A percentile compares a stretch with the other conserved stretches of the same genome.
Conservation (phyloP, 495 filamentous ascomycete genomes). For the Trichocladium antarcticum region DNA sequence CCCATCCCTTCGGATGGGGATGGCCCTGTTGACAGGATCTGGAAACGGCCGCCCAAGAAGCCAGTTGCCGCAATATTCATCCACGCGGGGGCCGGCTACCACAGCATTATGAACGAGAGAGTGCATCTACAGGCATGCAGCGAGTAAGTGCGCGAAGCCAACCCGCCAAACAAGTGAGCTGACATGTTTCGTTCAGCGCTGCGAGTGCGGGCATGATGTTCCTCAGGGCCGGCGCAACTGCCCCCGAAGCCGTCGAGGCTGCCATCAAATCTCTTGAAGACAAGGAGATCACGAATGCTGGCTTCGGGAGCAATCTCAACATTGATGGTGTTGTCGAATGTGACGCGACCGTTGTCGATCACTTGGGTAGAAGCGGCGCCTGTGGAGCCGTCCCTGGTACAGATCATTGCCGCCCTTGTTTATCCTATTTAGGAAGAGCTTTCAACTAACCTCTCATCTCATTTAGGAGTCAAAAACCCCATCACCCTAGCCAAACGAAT, state of each 20-base stretch:
- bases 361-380: conserved; percentile 80
- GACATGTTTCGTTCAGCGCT: conserved; percentile 45
- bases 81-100: conserved; percentile 93
- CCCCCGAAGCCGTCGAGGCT: conserved; percentile 84
- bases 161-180: background rate
- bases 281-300: conserved; percentile 89
- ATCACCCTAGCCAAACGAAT: conserved; percentile 76
- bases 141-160: conserved; percentile 49
- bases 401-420: conserved; percentile 16
- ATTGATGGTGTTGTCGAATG: conserved; percentile 86
- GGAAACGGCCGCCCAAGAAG: conserved; percentile 10
- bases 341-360: conserved; percentile 86
- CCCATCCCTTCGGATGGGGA: conserved; percentile 11
- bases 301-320: conserved; percentile 89
- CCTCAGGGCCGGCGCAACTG: conserved; percentile 62
- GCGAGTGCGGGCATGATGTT: conserved; percentile 67
- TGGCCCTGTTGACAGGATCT: conserved; percentile 17
- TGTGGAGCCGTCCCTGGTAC: conserved; percentile 81
- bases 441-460: background rate
- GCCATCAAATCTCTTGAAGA: conserved; percentile 83
- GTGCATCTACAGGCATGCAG: conserved; percentile 76
- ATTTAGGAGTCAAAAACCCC: conserved; percentile 77
- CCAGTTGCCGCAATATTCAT: conserved; percentile 66
- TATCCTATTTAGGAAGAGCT: no score
- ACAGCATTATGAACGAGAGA: conserved; percentile 71